These are phyloP conservation scores for Colletotrichum brevisporum DNA, from an alignment of 2,329 filamentous ascomycete genomes.

Conservation along the genomic window DNA sequence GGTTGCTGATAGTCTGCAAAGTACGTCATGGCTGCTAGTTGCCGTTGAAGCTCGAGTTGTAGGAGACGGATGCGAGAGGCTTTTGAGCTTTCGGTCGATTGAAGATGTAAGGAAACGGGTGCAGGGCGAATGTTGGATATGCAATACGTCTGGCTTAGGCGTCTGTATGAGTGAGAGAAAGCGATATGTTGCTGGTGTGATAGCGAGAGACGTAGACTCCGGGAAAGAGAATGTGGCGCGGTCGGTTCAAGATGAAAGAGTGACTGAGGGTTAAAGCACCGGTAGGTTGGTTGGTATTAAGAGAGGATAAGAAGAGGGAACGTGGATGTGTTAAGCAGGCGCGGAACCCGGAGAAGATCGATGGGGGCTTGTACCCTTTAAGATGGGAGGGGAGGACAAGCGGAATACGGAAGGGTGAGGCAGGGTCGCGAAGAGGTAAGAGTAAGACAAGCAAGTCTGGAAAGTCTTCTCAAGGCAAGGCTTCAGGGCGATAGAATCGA, in stretches of 20 bases:
- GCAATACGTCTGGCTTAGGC: not conserved
- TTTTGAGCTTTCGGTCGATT: not conserved
- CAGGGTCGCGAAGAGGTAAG: constrained; percentile 38
- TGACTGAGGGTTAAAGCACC: constrained; percentile 41
- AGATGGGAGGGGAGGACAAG: constrained; percentile 43
- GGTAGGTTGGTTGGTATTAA: constrained; percentile 40
- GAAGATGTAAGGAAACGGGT: constrained; percentile 18
- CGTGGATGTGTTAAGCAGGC: constrained; percentile 45
- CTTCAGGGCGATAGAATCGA: constrained; percentile 40
- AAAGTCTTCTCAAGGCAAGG: constrained; percentile 36
- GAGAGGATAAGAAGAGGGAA: constrained; percentile 45
- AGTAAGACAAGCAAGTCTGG: constrained; percentile 38
- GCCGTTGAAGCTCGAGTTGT: constrained; percentile 1
- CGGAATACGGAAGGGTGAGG: constrained; percentile 34
- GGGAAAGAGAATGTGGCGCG: not conserved
- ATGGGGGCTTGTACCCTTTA: constrained; percentile 47
- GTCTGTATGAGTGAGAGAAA: constrained; percentile 5
- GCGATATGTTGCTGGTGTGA: not conserved
- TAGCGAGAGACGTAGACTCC: constrained; percentile 27
- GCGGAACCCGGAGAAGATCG: constrained; percentile 41
- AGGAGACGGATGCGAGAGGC: not conserved
- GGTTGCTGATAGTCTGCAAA: constrained; percentile 30
- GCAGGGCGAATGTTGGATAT: constrained; percentile 4
- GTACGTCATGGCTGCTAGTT: constrained; percentile 33
- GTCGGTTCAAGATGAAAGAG: constrained; percentile 34